Percentiles rank a stretch among this genome's conserved stretches.
Evolutionary conservation across 2,329 filamentous ascomycete genomes (phyloP).

Genomic region (Colletotrichum godetiae): DNA sequence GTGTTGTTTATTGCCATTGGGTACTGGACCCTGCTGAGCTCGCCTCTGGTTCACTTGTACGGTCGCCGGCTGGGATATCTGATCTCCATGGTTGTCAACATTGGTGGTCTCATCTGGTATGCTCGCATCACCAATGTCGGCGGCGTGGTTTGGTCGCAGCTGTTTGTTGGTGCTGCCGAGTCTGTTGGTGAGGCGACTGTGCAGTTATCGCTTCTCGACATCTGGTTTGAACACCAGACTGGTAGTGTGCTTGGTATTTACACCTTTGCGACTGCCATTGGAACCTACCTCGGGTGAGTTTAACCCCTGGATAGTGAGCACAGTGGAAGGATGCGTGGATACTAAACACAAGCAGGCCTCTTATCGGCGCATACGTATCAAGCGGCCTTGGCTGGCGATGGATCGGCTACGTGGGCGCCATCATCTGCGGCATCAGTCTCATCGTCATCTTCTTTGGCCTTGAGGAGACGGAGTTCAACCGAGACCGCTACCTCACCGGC

Average conservation of each 20-base stretch:
- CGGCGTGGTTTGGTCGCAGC: conserved; percentile 65
- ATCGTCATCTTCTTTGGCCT: conserved; percentile 62
- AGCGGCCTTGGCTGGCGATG: conserved; percentile 64
- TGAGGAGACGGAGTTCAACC: conserved; percentile 64
- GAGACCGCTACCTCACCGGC: conserved; percentile 49
- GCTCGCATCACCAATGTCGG: conserved; percentile 53
- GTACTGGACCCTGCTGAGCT: conserved; percentile 64
- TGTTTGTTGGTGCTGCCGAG: conserved; percentile 68
- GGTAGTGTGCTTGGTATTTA: conserved; percentile 66
- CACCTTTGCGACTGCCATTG: conserved; percentile 65
- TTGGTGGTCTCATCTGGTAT: conserved; percentile 66
- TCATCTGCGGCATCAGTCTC: conserved; percentile 59
- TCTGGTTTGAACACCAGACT: conserved; percentile 68
- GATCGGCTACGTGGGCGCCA: conserved; percentile 63
- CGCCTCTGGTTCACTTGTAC: conserved; percentile 64
- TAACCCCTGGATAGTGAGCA: background rate
- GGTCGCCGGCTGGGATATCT: conserved; percentile 66
- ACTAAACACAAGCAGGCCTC: conserved; percentile 43
- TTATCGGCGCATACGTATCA: conserved; percentile 63
- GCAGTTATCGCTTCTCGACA: conserved; percentile 66
- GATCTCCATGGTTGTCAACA: conserved; percentile 59
- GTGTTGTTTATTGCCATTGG: conserved; percentile 67
- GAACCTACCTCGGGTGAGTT: conserved; percentile 62
- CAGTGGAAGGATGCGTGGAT: background rate
- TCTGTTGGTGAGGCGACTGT: conserved; percentile 66